These are phyloP conservation scores for Telopea speciosissima DNA, from an alignment of 177 flowering plant genomes.

Conservation along the genomic window DNA sequence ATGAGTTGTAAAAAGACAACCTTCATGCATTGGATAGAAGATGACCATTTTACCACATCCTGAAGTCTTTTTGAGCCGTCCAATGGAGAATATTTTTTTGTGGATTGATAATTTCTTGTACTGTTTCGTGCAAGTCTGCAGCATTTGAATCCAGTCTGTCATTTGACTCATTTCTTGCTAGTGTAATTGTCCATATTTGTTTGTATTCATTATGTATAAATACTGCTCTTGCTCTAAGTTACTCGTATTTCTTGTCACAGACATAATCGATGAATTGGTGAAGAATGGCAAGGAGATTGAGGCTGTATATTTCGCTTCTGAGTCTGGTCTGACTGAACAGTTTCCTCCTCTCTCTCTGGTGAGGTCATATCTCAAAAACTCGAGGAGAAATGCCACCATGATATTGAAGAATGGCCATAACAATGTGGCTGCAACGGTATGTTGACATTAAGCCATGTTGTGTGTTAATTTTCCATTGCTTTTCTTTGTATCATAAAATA, in stretches of 20 bases:
- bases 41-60: too few relatives aligned
- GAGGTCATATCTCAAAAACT: constrained; percentile 40
- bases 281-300: constrained; percentile 62
- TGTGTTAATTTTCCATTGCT: neutral
- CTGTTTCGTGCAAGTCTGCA: too few relatives aligned
- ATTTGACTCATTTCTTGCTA: too few relatives aligned
- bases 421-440: constrained; percentile 36
- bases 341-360: constrained; percentile 48
- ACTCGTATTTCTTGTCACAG: constrained; percentile 25
- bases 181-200: neutral
- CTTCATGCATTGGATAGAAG: too few relatives aligned
- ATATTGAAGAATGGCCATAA: constrained; percentile 38
- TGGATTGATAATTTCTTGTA: too few relatives aligned
- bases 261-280: constrained; percentile 51
- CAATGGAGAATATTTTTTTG: too few relatives aligned
- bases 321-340: constrained; percentile 43
- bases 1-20: too few relatives aligned
- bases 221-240: neutral
- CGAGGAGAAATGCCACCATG: constrained; percentile 32
- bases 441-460: constrained; percentile 16
- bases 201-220: neutral
- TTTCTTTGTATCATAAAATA: too few relatives aligned
- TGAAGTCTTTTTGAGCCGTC: too few relatives aligned
- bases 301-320: constrained; percentile 56
- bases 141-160: too few relatives aligned